Base-by-base conservation (phyloP, 805 yeast genomes). In the Candida khao-thaluensis region DNA sequence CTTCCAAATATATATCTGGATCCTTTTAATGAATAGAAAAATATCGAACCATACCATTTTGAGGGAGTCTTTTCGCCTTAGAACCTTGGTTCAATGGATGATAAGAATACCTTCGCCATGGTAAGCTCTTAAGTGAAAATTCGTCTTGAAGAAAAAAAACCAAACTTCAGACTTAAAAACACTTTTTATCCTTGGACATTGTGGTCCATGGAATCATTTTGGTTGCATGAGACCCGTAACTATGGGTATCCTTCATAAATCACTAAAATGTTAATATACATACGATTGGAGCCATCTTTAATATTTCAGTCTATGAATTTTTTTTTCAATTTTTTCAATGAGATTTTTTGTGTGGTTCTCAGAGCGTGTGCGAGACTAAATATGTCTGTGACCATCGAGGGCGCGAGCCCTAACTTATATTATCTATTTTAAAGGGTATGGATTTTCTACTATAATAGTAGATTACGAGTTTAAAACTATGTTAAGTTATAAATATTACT, bases 221-320 rank as follows among this genome's bases (percentile, higher is more conserved):
- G 42, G 39, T 36, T 36, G 38, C 42, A 34, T 29, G 35, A 38
- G 53, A 54, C 66, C 67, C 68, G 64, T 55, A 38, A 60, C 42
- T 50, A 53, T 61, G 63, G 58, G 64, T 62, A 66, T 70, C 29
- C 25, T 12, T 30, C 25, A 34, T 66, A n/a, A 7, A 21, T 31
- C 35, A 18, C 44, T 38, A 38, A 15, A 44, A 32, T 20, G 51
- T 41, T 52, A 47, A 46, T 51, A 57, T 66, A 84, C 93, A 73
- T 84, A 85, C 93, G 72, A 81, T 83, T 82, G 95, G 95, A 81
- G 95, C 95, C 95, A 85, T 84, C 77, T 33, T 34, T 31, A 32
- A 23, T 32, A 23, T 17, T 25, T 25, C 15, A 25, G 28, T 25
- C 24, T 32, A 17, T 23, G 16, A 10, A 34, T n/a, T 5, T 24